phyloP scores from a whole-genome alignment of 345 rosid species.

The Eucalyptus cloeziana region DNA sequence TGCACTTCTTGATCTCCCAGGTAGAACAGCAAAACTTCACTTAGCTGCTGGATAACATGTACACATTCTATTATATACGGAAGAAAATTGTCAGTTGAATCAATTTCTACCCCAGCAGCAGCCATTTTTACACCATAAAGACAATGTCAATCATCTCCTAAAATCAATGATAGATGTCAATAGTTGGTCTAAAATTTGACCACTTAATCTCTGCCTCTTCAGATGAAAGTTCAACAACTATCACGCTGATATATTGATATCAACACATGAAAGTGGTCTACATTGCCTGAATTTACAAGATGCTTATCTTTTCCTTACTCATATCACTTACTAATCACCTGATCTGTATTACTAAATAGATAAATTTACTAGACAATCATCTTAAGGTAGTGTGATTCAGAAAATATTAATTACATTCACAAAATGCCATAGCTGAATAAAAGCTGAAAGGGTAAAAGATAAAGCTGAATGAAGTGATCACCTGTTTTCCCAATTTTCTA shows the following conservation, averaged over 20 bases:
- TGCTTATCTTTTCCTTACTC: not conserved
- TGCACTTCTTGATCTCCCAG: not conserved
- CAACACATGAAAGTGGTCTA: not conserved
- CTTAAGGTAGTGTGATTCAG: not conserved
- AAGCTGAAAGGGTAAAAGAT: not conserved
- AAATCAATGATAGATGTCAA: not conserved
- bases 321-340: not conserved
- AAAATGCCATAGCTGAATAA: not conserved
- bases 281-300: not conserved
- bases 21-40: not conserved
- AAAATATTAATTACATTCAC: not conserved
- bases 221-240: not conserved
- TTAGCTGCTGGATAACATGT: not conserved
- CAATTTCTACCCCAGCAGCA: not conserved
- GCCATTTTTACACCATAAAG: not conserved
- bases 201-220: not conserved
- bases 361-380: not conserved
- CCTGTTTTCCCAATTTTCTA: constrained; percentile 56
- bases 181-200: not conserved
- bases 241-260: not conserved
- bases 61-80: not conserved
- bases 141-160: not conserved
- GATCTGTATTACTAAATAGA: not conserved
- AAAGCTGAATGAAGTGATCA: not conserved
- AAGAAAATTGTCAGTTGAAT: not conserved